Conservation (phyloP, 148 eudicot species). For the Mesembryanthemum crystallinum region DNA sequence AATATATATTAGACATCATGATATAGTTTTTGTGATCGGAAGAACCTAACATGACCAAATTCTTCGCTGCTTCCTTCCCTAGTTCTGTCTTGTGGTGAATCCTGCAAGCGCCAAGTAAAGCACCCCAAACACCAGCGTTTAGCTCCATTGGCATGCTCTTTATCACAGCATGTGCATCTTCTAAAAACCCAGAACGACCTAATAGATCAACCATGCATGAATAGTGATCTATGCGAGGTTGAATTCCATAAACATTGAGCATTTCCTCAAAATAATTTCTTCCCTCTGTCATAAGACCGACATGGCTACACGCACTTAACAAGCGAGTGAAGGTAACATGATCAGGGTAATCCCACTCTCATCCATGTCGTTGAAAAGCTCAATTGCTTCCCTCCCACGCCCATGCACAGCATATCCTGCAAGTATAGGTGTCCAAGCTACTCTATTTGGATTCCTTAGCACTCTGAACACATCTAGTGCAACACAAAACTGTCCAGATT, state of each 20-base stretch:
- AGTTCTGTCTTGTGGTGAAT: constrained; percentile 37
- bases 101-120: constrained; percentile 43
- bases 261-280: constrained; percentile 32
- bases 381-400: constrained; percentile 35
- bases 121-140: constrained; percentile 48
- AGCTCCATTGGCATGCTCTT: constrained; percentile 46
- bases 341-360: constrained; percentile 33
- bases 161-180: constrained; percentile 35
- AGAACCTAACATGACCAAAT: constrained; percentile 34
- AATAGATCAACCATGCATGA: constrained; percentile 49
- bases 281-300: constrained; percentile 43
- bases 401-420: constrained; percentile 47
- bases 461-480: constrained; percentile 31
- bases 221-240: constrained; percentile 44
- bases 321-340: constrained; percentile 53
- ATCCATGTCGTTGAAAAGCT: constrained; percentile 34
- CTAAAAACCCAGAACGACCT: constrained; percentile 39
- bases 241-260: constrained; percentile 33
- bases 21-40: constrained; percentile 37
- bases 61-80: constrained; percentile 48
- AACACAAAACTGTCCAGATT: constrained; percentile 36
- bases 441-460: constrained; percentile 29
- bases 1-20: constrained; percentile 42
- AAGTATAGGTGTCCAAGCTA: constrained; percentile 50
- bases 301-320: constrained; percentile 51